These are phyloP conservation scores for Epichloe sylvatica DNA, from an alignment of 2,329 filamentous ascomycete species.

Conservation along the genomic window DNA sequence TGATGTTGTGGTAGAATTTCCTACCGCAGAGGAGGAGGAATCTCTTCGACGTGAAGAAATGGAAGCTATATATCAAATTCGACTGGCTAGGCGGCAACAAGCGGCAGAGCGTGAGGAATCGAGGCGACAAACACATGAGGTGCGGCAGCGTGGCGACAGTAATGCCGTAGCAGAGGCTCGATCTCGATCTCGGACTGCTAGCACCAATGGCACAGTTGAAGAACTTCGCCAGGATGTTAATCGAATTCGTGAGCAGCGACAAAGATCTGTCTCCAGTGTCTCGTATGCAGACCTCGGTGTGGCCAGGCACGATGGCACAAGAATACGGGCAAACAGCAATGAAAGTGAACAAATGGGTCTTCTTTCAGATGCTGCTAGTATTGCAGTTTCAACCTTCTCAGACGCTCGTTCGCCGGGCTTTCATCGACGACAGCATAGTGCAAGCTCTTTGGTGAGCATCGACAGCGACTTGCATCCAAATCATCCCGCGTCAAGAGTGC, in stretches of 20 bases:
- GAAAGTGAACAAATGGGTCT: constrained; percentile 61
- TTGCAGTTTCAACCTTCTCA: constrained; percentile 27
- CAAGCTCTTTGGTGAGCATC: constrained; percentile 43
- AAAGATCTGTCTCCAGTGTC: constrained; percentile 59
- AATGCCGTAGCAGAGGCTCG: constrained; percentile 54
- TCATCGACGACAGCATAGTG: constrained; percentile 33
- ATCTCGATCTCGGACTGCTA: constrained; percentile 35
- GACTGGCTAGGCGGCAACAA: constrained; percentile 61
- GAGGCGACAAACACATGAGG: constrained; percentile 55
- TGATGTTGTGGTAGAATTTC: constrained; percentile 77
- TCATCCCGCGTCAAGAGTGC: constrained; percentile 23
- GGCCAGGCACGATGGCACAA: constrained; percentile 62
- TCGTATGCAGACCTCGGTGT: constrained; percentile 65
- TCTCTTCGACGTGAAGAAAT: constrained; percentile 73
- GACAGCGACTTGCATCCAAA: constrained; percentile 32
- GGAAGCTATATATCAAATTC: constrained; percentile 83
- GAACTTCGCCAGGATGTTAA: constrained; percentile 43
- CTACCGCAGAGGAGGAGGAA: constrained; percentile 68
- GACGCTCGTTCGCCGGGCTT: constrained; percentile 18
- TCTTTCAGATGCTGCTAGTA: constrained; percentile 56
- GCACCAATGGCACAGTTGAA: constrained; percentile 41
- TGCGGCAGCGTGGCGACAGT: constrained; percentile 56
- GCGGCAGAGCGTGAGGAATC: constrained; percentile 64
- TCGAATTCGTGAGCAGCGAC: constrained; percentile 43
- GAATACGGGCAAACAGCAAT: constrained; percentile 56